A percentile compares a stretch with the other conserved stretches of the same genome.
Evolutionary conservation across 1,284 basidiomycete species (phyloP).

Genomic region (Coniferiporia sulphurascens): DNA sequence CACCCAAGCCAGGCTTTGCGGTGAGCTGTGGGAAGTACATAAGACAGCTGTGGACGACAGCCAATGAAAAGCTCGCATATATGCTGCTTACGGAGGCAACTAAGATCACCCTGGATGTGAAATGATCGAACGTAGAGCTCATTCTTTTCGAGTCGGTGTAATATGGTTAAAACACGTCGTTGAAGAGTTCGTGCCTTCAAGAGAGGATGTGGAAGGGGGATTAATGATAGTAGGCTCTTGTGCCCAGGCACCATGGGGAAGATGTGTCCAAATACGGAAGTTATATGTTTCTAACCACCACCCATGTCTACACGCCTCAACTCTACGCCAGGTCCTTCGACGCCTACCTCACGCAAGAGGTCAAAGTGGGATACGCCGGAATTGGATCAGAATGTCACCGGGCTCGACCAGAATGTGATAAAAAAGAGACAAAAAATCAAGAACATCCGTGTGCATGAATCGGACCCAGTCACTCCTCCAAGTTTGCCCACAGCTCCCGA

Average conservation of each 20-base stretch:
- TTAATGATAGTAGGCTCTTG: neutral
- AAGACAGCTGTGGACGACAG: neutral
- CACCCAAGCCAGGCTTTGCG: slow-evolving; percentile 13
- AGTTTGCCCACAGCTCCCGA: slow-evolving; percentile 11
- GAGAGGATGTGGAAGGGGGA: too few relatives aligned
- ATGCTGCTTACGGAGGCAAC: slow-evolving; percentile 1
- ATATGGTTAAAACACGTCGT: neutral
- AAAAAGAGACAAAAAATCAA: slow-evolving; percentile 42
- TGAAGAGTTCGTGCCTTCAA: neutral
- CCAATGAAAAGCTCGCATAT: neutral
- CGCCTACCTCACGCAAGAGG: slow-evolving; percentile 52
- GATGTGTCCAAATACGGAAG: neutral
- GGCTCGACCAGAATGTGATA: slow-evolving; percentile 31
- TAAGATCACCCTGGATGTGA: slow-evolving; percentile 6
- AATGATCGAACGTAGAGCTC: slow-evolving; percentile 1
- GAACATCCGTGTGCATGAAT: slow-evolving; percentile 20
- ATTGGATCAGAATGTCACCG: slow-evolving; percentile 31
- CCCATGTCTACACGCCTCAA: slow-evolving; percentile 5
- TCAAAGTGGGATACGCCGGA: slow-evolving; percentile 66
- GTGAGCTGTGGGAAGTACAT: neutral
- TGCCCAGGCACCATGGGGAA: neutral
- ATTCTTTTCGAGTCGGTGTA: neutral
- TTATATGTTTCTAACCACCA: neutral
- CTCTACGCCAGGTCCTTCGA: slow-evolving; percentile 30
- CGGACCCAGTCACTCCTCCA: slow-evolving; percentile 20